Evolutionary conservation across 192 early-diverging fungal species (phyloP), one percentile per base, ranked within the genome.

Genomic region (Martensiomyces pterosporus): DNA sequence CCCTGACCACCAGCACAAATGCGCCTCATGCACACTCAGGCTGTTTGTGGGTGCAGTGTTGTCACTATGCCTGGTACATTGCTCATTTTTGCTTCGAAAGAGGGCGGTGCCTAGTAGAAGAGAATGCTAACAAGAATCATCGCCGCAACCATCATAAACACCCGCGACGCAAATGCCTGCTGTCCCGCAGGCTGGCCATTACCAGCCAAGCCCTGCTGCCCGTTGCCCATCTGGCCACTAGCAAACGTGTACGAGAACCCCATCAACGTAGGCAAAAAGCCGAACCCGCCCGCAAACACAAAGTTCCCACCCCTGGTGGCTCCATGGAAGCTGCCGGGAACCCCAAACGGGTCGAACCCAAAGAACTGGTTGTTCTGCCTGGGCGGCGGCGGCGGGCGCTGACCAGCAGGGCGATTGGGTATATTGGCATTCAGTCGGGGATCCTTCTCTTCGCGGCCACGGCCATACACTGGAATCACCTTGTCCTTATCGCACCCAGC

Each of bases 401-500:
- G 88, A 36, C 85, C 88, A 10, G 84, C 75, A n/a, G 88, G 88
- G 17, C 88, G 79, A 22, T 76, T 83, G 23, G 87, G 87, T 23
- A 86, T 79, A 14, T 55, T 57, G 18, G 63, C 32, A 19, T 67
- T 59, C 7, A 57, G 52, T 22, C 75, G 67, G 44, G 88, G 88
- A 49, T 90, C 88, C 47, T 80, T 80, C 39, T 80, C 79, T 49
- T 88, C 84, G 52, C 79, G 80, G 22, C 88, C 88, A 24, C 88
- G 80, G 17, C 86, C 86, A 49, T 90, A 90, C 24, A 90, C 79
- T 0, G 88, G 88, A 49, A 90, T 88, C 17, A 90, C 85, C 52
- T 90, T 88, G 29, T 88, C 85, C 51, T 84, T 82, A 16, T 83
- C 85, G 63, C 86, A 88, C 26, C 88, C 88, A 2, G 86, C 88